These are phyloP conservation scores for Daedaleopsis nitida DNA, from an alignment of 768 basidiomycete species.

Conservation along the genomic window DNA sequence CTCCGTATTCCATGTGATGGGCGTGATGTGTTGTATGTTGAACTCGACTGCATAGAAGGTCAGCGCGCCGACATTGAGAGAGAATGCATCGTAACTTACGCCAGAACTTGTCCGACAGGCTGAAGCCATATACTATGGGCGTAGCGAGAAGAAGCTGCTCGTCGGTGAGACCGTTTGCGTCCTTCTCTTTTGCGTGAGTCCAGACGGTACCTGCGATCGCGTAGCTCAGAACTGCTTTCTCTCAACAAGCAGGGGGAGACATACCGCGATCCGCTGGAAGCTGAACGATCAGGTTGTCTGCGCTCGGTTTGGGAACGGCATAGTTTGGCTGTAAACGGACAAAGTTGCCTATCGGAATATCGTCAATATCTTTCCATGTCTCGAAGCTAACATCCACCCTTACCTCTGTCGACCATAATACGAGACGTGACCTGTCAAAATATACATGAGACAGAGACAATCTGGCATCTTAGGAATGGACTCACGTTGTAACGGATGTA, in stretches of 20 bases:
- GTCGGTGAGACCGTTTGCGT: slow-evolving; percentile 26
- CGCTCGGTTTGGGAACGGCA: slow-evolving; percentile 39
- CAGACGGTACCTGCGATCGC: neutral
- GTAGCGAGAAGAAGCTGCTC: slow-evolving; percentile 59
- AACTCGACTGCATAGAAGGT: slow-evolving; percentile 50
- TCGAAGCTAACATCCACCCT: neutral
- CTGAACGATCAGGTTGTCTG: neutral
- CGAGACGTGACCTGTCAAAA: slow-evolving; percentile 49
- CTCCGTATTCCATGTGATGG: slow-evolving; percentile 42
- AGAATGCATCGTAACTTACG: slow-evolving; percentile 36
- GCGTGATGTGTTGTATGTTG: slow-evolving; percentile 51
- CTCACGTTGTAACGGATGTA: slow-evolving; percentile 49
- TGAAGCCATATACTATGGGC: slow-evolving; percentile 61
- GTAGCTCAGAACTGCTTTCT: neutral
- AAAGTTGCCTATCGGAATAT: slow-evolving; percentile 42
- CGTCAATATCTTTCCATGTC: neutral
- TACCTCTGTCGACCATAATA: slow-evolving; percentile 63
- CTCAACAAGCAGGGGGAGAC: neutral
- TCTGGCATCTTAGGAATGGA: neutral
- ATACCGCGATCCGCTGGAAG: neutral
- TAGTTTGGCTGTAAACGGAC: slow-evolving; percentile 54
- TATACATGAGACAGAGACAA: neutral
- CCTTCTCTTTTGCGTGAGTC: neutral
- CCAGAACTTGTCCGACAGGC: slow-evolving; percentile 59
- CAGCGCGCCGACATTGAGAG: no score